phyloP scores from a whole-genome alignment of 371 early-diverging fungal genomes.

The Rhizomucor pusillus region DNA sequence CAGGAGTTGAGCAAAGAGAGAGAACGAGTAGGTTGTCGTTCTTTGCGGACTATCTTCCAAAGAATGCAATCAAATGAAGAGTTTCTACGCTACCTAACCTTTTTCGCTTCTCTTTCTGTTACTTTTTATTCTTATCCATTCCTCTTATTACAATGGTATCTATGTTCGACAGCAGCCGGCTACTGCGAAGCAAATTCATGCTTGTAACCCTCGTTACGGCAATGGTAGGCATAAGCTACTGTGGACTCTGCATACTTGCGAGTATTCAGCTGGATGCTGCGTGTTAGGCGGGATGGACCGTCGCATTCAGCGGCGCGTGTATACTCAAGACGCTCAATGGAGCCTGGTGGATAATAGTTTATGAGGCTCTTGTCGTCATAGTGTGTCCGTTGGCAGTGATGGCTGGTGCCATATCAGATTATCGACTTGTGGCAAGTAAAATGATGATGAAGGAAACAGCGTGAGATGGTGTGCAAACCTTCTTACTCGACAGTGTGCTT shows the following conservation, averaged over 20 bases:
- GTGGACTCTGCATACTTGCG: neutral
- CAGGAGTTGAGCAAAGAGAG: too few relatives aligned
- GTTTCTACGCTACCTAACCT: neutral
- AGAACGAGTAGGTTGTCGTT: neutral
- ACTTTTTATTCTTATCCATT: conserved; percentile 4
- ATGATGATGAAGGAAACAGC: too few relatives aligned
- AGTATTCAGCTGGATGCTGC: neutral
- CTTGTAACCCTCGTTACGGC: neutral
- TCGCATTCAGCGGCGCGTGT: conserved; percentile 37
- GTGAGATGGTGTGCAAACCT: neutral
- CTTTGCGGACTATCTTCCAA: conserved; percentile 7
- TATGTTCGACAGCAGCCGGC: neutral
- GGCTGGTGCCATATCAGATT: conserved; percentile 21
- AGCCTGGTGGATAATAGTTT: conserved; percentile 48
- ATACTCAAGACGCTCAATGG: conserved; percentile 33
- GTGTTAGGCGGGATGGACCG: conserved; percentile 31
- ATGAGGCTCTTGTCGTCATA: conserved; percentile 25
- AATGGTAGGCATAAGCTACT: neutral
- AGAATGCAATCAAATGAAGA: conserved; percentile 10
- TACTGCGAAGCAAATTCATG: neutral
- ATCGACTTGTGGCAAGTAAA: conserved; percentile 34
- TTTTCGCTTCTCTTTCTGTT: conserved; percentile 6
- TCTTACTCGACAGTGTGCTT: neutral
- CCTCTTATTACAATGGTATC: neutral
- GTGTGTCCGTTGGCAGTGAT: conserved; percentile 21